A percentile compares a stretch with the other conserved stretches of the same genome.
Evolutionary conservation across 768 basidiomycete species (phyloP).

Genomic region (Rhizopogon sp.): DNA sequence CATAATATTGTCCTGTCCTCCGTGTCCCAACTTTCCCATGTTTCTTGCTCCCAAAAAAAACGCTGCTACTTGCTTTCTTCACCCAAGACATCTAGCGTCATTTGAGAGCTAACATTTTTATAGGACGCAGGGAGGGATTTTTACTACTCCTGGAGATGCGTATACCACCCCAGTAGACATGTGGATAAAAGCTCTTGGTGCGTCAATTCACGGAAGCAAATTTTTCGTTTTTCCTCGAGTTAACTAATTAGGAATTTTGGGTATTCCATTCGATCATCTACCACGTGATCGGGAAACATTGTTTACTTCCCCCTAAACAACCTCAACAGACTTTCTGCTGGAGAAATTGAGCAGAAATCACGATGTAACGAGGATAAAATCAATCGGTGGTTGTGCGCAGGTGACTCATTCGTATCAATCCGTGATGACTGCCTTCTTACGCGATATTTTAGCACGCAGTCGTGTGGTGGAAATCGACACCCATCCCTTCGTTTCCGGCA

Average conservation of each 20-base stretch:
- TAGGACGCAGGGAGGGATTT: constrained; percentile 84
- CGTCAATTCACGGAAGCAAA: constrained; percentile 56
- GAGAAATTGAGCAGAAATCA: constrained; percentile 68
- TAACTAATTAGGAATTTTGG: constrained; percentile 30
- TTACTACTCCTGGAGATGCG: constrained; percentile 81
- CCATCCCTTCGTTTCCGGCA: constrained; percentile 66
- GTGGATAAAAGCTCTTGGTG: constrained; percentile 86
- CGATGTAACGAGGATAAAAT: constrained; percentile 67
- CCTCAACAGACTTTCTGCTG: constrained; percentile 58
- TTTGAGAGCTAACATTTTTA: constrained; percentile 14
- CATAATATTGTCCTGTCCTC: not conserved
- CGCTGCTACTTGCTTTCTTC: constrained; percentile 6
- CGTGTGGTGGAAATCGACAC: constrained; percentile 84
- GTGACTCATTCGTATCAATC: constrained; percentile 30
- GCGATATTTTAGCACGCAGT: constrained; percentile 49
- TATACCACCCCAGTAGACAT: constrained; percentile 87
- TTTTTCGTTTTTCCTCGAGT: constrained; percentile 37
- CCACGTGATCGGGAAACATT: constrained; percentile 16
- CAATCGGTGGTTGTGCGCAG: constrained; percentile 77
- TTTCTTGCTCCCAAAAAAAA: not conserved
- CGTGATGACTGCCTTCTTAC: not conserved
- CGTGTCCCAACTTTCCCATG: not conserved
- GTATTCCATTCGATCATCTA: constrained; percentile 26
- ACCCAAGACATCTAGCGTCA: not conserved
- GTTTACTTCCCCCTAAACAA: not conserved